A percentile compares a stretch with the other conserved stretches of the same genome.
Conservation (phyloP, 495 filamentous ascomycete genomes). For the Aspergillus funiculosus region DNA sequence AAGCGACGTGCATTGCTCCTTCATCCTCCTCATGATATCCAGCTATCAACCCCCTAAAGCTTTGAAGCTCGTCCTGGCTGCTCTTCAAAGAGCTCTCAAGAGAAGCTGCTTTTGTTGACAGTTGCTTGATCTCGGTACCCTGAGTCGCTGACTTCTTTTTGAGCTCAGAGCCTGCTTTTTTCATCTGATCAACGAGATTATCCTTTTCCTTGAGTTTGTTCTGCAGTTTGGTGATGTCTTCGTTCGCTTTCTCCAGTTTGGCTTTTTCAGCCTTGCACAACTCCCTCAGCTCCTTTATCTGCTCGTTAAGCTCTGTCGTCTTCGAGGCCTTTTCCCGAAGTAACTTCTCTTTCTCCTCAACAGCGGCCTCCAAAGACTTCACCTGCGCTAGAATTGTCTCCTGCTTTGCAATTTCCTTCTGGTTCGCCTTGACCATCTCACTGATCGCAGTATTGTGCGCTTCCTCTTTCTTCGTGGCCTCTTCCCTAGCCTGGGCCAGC, state of each 20-base stretch:
- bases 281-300: constrained; percentile 9
- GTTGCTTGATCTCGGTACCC: constrained; percentile 6
- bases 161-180: constrained; percentile 5
- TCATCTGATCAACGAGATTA: constrained; percentile 12
- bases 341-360: neutral
- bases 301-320: neutral
- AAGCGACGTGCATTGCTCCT: constrained; percentile 13
- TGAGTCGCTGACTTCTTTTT: constrained; percentile 1
- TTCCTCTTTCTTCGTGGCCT: neutral
- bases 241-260: constrained; percentile 8
- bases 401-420: neutral
- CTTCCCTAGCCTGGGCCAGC: constrained; percentile 1
- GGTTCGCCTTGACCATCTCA: constrained; percentile 3
- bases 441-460: constrained; percentile 1
- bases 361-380: neutral
- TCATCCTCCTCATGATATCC: constrained; percentile 11
- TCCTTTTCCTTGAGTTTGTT: constrained; percentile 17
- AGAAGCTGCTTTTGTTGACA: constrained; percentile 6
- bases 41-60: constrained; percentile 13
- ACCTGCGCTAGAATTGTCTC: neutral
- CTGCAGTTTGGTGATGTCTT: constrained; percentile 13
- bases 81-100: constrained; percentile 8
- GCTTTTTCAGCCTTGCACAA: constrained; percentile 3
- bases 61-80: constrained; percentile 3
- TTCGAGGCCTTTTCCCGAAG: constrained; percentile 8